Conservation (phyloP, 257 asterid species). For the Primulina huaijiensis region DNA sequence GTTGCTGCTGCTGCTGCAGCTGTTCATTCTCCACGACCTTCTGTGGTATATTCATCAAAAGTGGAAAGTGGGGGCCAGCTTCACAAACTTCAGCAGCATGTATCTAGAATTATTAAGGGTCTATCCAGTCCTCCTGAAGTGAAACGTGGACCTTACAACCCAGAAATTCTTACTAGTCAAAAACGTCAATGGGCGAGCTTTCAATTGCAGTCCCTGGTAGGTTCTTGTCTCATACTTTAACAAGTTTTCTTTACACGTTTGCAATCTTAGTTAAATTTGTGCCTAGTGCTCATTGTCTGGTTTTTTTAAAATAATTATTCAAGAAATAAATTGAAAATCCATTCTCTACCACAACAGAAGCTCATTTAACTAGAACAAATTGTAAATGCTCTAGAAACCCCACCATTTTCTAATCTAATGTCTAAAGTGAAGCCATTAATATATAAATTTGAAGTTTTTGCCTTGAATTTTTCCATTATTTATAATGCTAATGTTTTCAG, state of each 20-base stretch:
- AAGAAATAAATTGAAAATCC: not conserved
- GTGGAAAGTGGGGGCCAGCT: constrained; percentile 79
- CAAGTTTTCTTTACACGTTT: constrained; percentile 16
- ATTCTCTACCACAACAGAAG: not conserved
- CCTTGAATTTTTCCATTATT: constrained; percentile 34
- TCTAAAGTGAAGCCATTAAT: constrained; percentile 7
- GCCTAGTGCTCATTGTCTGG: not conserved
- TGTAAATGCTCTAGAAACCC: not conserved
- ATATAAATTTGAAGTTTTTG: constrained; percentile 8
- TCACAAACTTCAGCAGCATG: constrained; percentile 76
- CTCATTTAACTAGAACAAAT: constrained; percentile 4
- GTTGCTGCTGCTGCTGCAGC: constrained; percentile 97
- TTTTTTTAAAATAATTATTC: too few species aligned
- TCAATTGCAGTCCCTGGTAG: constrained; percentile 89
- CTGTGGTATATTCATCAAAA: constrained; percentile 85
- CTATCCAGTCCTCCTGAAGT: constrained; percentile 77
- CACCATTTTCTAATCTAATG: not conserved
- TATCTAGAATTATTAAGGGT: constrained; percentile 81
- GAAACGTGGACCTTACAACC: constrained; percentile 76
- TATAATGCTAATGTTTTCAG: constrained; percentile 49
- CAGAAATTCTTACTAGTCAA: constrained; percentile 92
- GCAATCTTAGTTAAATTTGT: not conserved
- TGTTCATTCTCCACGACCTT: constrained; percentile 77
- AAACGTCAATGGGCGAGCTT: constrained; percentile 99
- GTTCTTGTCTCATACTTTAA: constrained; percentile 31